Evolutionary conservation across 2,329 filamentous ascomycete species (phyloP).

Genomic region (Penicillium sp.): DNA sequence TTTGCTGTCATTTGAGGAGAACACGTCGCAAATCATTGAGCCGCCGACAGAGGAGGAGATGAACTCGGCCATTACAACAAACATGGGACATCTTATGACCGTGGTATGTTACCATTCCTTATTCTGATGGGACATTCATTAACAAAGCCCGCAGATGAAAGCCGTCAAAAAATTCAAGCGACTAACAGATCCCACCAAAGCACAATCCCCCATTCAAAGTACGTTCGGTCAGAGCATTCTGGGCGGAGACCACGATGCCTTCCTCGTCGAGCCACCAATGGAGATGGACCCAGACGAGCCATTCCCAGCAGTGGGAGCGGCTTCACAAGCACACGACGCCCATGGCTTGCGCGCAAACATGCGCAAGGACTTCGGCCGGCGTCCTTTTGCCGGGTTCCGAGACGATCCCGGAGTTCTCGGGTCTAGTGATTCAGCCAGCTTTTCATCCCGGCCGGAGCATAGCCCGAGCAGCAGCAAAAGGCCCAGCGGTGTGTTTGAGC

Average conservation of each 20-base stretch:
- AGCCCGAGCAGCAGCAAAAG: slow-evolving; percentile 15
- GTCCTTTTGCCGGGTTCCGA: slow-evolving; percentile 48
- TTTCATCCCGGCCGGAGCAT: slow-evolving; percentile 15
- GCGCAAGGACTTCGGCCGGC: slow-evolving; percentile 49
- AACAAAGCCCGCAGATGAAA: slow-evolving; percentile 63
- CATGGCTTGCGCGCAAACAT: slow-evolving; percentile 49
- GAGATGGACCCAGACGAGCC: slow-evolving; percentile 47
- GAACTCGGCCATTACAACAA: slow-evolving; percentile 83
- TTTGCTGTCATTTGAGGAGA: slow-evolving; percentile 77
- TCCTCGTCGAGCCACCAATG: slow-evolving; percentile 58
- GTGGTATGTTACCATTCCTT: slow-evolving; percentile 55
- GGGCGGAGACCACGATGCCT: slow-evolving; percentile 52
- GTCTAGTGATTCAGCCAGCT: slow-evolving; percentile 15
- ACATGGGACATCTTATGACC: slow-evolving; percentile 80
- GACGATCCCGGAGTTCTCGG: slow-evolving; percentile 11
- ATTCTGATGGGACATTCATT: neutral
- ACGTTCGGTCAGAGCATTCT: slow-evolving; percentile 49
- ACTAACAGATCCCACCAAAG: slow-evolving; percentile 60
- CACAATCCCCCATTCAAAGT: slow-evolving; percentile 48
- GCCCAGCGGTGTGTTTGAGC: slow-evolving; percentile 17
- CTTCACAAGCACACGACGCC: slow-evolving; percentile 16
- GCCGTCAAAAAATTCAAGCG: slow-evolving; percentile 86
- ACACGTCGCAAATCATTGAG: slow-evolving; percentile 76
- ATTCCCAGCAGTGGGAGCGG: slow-evolving; percentile 23
- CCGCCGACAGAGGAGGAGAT: slow-evolving; percentile 87